phyloP scores from a whole-genome alignment of 2,329 filamentous ascomycete genomes.

The Pseudogymnoascus verrucosus region DNA sequence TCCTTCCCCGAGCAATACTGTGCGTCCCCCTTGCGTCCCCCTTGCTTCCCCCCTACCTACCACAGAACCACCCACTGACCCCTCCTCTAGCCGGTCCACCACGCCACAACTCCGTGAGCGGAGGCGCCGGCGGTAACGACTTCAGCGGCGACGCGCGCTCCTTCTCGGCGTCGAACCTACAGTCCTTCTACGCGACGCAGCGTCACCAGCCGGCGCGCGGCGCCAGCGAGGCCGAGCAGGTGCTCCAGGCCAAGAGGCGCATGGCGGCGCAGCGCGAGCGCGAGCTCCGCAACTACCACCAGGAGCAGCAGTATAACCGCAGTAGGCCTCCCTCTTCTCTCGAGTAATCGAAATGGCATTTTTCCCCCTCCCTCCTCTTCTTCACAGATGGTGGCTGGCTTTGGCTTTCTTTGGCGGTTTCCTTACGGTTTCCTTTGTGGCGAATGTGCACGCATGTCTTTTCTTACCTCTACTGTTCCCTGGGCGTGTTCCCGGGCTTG shows the following conservation, averaged over 20 bases:
- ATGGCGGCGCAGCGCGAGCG: conserved; percentile 98
- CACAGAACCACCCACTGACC: conserved; percentile 63
- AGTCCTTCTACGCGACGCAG: conserved; percentile 91
- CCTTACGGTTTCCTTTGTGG: conserved; percentile 20
- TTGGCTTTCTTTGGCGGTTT: conserved; percentile 27
- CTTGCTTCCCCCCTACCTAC: conserved; percentile 19
- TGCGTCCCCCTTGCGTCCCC: conserved; percentile 34
- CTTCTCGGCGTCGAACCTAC: conserved; percentile 63
- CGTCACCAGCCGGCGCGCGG: conserved; percentile 80
- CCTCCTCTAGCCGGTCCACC: conserved; percentile 40
- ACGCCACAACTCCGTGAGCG: conserved; percentile 73
- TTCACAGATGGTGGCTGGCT: conserved; percentile 25
- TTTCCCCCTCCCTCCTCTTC: background rate
- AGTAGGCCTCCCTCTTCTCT: conserved; percentile 78
- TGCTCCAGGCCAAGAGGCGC: conserved; percentile 98
- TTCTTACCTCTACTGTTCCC: background rate
- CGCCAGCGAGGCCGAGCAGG: conserved; percentile 88
- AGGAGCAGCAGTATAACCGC: conserved; percentile 99
- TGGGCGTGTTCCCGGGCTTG: background rate
- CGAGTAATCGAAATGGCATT: conserved; percentile 12
- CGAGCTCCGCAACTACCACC: conserved; percentile 98
- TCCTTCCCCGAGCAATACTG: conserved; percentile 49
- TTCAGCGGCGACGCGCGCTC: conserved; percentile 68
- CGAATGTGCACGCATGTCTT: conserved; percentile 15
- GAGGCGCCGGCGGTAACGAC: conserved; percentile 37